Evolutionary conservation across 768 basidiomycete genomes (phyloP), one percentile per base, ranked within the genome.

Genomic region (Psilocybe subaeruginosa): DNA sequence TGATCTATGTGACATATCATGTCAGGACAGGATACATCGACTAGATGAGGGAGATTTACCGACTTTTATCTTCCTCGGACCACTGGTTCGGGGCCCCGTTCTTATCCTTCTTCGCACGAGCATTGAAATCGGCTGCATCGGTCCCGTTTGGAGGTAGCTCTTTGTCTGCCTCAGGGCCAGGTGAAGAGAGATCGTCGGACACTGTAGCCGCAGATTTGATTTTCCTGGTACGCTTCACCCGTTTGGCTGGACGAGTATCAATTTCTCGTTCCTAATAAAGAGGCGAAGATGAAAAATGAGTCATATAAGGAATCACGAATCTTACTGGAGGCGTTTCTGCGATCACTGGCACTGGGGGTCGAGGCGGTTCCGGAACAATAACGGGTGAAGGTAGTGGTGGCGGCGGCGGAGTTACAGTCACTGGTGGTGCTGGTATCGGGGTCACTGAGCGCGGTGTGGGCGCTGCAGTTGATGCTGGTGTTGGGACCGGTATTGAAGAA

Each of bases 41-140:
- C 39, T 35, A 56, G 48, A 39, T 39, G 37, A 49, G 41, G 17
- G 35, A 61, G 23, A 47, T 53, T 33, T 14, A 73, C 81, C 66
- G 59, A 86, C 86, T 79, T 77, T 86, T 87, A 67, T 93, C 91
- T 37, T 86, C 84, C 8, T 85, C 83, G 3, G 85, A 84, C 89
- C 90, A 91, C 51, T 82, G 81, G 41, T 72, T 74, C 30, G 67
- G 46, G 54, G 61, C 41, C 35, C 59, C 58, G 12, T 45, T 43
- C 37, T 61, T 66, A 61, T 72, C 61, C 65, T 67, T 58, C 77
- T 50, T 77, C 69, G 7, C 70, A 64, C 56, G 68, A 54, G 66
- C 65, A 30, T 69, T 69, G 35, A 67, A 67, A 19, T 73, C 72
- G 19, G 63, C 23, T 23, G 23, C 56, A 8, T 69, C 66, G 39